phyloP scores from a whole-genome alignment of 2,329 filamentous ascomycete species.

The Colletotrichum sp. region DNA sequence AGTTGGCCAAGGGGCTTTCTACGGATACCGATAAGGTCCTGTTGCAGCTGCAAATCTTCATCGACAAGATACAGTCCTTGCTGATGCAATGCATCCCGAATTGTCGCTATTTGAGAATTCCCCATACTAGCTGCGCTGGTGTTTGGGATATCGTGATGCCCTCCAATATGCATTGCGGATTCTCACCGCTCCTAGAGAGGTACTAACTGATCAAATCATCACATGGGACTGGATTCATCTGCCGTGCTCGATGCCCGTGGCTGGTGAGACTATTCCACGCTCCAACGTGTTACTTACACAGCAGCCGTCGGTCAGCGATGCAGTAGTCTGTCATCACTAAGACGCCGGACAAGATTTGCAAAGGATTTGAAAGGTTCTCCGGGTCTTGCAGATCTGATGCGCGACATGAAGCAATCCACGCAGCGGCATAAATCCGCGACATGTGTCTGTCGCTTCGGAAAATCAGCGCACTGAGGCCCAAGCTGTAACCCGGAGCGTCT shows the following conservation, averaged over 20 bases:
- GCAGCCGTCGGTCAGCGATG: neutral
- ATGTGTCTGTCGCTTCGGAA: neutral
- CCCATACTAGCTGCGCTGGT: no score
- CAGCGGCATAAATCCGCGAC: neutral
- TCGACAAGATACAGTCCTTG: no score
- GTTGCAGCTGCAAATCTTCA: no score
- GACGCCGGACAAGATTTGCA: neutral
- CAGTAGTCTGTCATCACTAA: neutral
- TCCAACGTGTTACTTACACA: neutral
- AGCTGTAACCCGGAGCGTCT: neutral
- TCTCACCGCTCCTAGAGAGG: no score
- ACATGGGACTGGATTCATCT: neutral
- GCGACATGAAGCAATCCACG: neutral
- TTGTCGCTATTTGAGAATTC: no score
- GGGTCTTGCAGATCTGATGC: neutral
- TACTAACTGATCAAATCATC: neutral
- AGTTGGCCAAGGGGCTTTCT: no score
- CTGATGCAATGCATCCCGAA: no score
- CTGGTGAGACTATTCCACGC: neutral
- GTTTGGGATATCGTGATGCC: no score
- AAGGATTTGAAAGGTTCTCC: neutral
- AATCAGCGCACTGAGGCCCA: neutral
- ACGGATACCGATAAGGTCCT: no score
- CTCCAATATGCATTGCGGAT: no score
- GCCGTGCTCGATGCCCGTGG: rapidly evolving